phyloP scores from a whole-genome alignment of 192 early-diverging fungal species.

The Jimgerdemannia flammicorona region DNA sequence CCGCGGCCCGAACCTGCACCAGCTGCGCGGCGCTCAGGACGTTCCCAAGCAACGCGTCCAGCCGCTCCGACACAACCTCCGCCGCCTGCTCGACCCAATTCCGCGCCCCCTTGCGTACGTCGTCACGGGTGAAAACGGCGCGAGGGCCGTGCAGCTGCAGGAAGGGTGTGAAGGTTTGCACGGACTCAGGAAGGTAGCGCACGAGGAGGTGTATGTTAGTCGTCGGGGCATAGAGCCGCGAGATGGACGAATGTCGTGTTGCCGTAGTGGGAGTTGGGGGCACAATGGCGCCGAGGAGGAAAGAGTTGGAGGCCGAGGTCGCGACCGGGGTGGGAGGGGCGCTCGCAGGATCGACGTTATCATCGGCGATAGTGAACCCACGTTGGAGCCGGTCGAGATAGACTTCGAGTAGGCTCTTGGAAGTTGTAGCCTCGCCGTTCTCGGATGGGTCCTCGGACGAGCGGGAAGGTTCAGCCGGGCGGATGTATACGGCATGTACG shows the following conservation, averaged over 20 bases:
- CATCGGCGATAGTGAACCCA: background rate
- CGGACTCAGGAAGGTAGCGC: constrained; percentile 49
- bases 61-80: constrained; percentile 19
- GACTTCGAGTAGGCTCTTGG: background rate
- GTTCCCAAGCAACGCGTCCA: constrained; percentile 25
- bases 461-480: background rate
- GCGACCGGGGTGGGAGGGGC: background rate
- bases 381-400: background rate
- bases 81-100: constrained; percentile 33
- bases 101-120: constrained; percentile 17
- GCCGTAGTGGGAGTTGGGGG: constrained; percentile 7
- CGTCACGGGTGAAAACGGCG: constrained; percentile 29
- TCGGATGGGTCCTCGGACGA: background rate
- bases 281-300: constrained; percentile 12
- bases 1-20: constrained; percentile 27
- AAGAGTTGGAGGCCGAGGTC: background rate
- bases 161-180: constrained; percentile 50
- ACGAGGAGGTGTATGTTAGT: constrained; percentile 53
- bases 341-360: background rate
- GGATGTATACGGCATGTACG: constrained; percentile 17
- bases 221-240: constrained; percentile 47
- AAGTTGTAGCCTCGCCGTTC: background rate
- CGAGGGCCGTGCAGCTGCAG: constrained; percentile 16
- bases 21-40: constrained; percentile 23
- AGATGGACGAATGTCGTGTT: constrained; percentile 15